A percentile compares a stretch with the other conserved stretches of the same genome.
Evolutionary conservation across 805 yeast genomes (phyloP).

Genomic region (Ogataea zsoltii): DNA sequence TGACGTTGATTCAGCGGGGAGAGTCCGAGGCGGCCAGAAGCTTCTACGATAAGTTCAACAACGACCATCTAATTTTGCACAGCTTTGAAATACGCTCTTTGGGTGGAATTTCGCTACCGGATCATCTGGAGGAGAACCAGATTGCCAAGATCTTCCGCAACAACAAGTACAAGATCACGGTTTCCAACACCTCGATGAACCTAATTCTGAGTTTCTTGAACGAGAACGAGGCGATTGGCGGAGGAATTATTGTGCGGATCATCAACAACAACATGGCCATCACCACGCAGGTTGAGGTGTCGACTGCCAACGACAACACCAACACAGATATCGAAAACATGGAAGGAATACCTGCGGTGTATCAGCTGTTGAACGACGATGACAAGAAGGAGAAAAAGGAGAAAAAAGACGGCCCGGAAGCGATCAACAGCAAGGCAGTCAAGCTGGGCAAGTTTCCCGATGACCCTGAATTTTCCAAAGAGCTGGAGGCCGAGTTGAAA

Average conservation of each 20-base stretch:
- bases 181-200: constrained; percentile 84
- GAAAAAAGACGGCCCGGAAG: constrained; percentile 38
- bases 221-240: constrained; percentile 91
- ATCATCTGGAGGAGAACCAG: constrained; percentile 80
- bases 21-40: constrained; percentile 61
- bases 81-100: constrained; percentile 73
- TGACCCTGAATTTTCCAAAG: constrained; percentile 82
- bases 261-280: constrained; percentile 80
- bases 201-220: constrained; percentile 81
- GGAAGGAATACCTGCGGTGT: constrained; percentile 52
- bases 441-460: constrained; percentile 82
- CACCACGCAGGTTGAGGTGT: constrained; percentile 39
- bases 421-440: constrained; percentile 70
- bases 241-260: constrained; percentile 79
- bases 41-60: constrained; percentile 73
- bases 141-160: constrained; percentile 73
- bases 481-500: constrained; percentile 79
- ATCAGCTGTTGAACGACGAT: constrained; percentile 35
- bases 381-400: constrained; percentile 24
- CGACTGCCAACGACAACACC: constrained; percentile 46
- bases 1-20: constrained; percentile 72
- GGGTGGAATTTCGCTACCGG: constrained; percentile 72
- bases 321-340: constrained; percentile 37
- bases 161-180: constrained; percentile 70
- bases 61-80: constrained; percentile 75